Conservation (phyloP, 768 basidiomycete genomes). For the Fomitopsis serialis region DNA sequence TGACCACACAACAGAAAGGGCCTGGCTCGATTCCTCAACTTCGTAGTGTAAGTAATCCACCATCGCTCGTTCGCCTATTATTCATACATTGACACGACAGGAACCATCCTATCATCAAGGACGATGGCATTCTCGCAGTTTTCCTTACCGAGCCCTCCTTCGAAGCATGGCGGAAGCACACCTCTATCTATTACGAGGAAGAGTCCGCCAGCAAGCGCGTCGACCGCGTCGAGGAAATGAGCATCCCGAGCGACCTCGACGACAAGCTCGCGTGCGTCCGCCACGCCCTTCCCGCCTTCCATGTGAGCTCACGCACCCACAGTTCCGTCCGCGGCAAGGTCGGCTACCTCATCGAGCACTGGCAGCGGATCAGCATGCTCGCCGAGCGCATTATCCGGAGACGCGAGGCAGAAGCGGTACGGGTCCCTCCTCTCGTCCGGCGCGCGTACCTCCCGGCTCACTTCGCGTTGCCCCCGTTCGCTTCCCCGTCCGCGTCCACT, state of each 20-base stretch:
- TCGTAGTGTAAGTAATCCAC: slow-evolving; percentile 51
- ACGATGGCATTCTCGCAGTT: slow-evolving; percentile 75
- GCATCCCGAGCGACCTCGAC: slow-evolving; percentile 87
- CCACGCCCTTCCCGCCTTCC: background rate
- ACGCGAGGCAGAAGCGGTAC: slow-evolving; percentile 89
- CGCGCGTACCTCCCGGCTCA: slow-evolving; percentile 66
- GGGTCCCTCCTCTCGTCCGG: slow-evolving; percentile 55
- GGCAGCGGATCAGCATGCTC: slow-evolving; percentile 85
- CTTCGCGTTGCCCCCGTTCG: slow-evolving; percentile 46
- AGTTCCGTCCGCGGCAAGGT: slow-evolving; percentile 76
- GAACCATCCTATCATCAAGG: slow-evolving; percentile 89
- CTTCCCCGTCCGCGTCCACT: slow-evolving; percentile 14
- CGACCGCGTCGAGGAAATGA: slow-evolving; percentile 83
- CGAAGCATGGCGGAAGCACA: slow-evolving; percentile 82
- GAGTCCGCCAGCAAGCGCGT: slow-evolving; percentile 78
- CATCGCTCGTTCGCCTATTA: slow-evolving; percentile 5
- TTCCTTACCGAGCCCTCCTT: slow-evolving; percentile 84
- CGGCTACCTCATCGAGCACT: slow-evolving; percentile 77
- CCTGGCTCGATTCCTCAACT: slow-evolving; percentile 72
- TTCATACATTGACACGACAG: slow-evolving; percentile 33
- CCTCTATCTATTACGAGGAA: slow-evolving; percentile 75
- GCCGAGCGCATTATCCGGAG: slow-evolving; percentile 86
- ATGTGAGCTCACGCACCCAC: slow-evolving; percentile 3
- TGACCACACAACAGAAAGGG: slow-evolving; percentile 51
- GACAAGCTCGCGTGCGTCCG: slow-evolving; percentile 72